A percentile compares a stretch with the other conserved stretches of the same genome.
Evolutionary conservation across 129 eudicot species (phyloP).

Genomic region (Flaveria trinervia): DNA sequence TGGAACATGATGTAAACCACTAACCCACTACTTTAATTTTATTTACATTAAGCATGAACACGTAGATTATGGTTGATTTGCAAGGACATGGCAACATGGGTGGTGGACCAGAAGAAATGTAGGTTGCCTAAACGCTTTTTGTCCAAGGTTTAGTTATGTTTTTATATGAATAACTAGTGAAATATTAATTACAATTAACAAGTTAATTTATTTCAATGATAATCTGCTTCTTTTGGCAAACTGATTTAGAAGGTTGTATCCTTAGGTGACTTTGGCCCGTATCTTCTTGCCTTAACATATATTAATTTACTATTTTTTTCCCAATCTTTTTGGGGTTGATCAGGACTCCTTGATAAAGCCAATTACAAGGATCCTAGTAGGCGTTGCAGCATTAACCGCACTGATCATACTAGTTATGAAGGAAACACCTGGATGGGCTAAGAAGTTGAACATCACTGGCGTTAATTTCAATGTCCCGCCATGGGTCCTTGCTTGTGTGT

Average conservation of each 20-base stretch:
- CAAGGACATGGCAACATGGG: too few relatives aligned
- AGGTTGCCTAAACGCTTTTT: background rate
- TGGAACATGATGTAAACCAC: too few relatives aligned
- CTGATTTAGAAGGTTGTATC: background rate
- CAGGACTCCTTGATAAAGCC: conserved; percentile 89
- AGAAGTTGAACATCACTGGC: conserved; percentile 55
- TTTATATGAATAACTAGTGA: background rate
- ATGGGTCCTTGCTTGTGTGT: conserved; percentile 83
- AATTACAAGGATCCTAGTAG: conserved; percentile 63
- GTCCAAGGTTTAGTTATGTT: background rate
- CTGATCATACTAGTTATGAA: conserved; percentile 57
- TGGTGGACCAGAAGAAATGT: too few relatives aligned
- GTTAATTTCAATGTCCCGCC: conserved; percentile 63
- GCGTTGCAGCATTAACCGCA: conserved; percentile 53
- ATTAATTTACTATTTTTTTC: background rate
- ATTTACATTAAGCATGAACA: too few relatives aligned
- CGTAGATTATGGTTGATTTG: too few relatives aligned
- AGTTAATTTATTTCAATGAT: background rate
- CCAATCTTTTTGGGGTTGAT: conserved; percentile 16
- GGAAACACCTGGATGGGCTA: conserved; percentile 68
- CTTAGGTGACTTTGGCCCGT: background rate
- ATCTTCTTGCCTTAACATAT: background rate
- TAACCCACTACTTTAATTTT: too few relatives aligned
- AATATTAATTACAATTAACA: background rate
- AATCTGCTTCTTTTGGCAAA: background rate